Evolutionary conservation across 257 asterid genomes (phyloP).

Genomic region (Solanum bulbocastanum): DNA sequence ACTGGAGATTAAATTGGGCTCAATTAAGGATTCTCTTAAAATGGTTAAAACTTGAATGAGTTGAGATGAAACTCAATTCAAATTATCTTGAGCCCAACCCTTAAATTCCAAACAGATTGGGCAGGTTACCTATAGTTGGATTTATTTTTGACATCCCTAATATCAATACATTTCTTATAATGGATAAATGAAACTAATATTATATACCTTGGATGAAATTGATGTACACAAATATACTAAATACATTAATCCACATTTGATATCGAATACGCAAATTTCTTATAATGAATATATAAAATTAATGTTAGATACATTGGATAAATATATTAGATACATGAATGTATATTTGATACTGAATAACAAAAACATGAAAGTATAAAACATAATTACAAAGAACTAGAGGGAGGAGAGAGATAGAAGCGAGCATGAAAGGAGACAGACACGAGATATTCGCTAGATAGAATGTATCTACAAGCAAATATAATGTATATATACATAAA

Average conservation of each 20-base stretch:
- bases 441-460: no score
- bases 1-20: no score
- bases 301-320: no score
- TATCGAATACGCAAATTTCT: background rate
- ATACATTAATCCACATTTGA: background rate
- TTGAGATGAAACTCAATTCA: background rate
- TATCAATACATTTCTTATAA: background rate
- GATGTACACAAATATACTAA: background rate
- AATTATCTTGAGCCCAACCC: background rate
- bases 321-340: no score
- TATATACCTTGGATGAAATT: background rate
- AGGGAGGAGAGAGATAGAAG: background rate
- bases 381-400: no score
- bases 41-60: background rate
- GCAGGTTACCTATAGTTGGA: background rate
- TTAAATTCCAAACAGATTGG: rapidly evolving
- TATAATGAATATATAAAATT: no score
- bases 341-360: no score
- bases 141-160: background rate
- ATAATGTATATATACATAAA: background rate
- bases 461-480: background rate
- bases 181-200: background rate
- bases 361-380: background rate
- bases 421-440: background rate
- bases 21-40: no score